Evolutionary conservation across 1,284 basidiomycete species (phyloP).

Genomic region (Somion occarium): DNA sequence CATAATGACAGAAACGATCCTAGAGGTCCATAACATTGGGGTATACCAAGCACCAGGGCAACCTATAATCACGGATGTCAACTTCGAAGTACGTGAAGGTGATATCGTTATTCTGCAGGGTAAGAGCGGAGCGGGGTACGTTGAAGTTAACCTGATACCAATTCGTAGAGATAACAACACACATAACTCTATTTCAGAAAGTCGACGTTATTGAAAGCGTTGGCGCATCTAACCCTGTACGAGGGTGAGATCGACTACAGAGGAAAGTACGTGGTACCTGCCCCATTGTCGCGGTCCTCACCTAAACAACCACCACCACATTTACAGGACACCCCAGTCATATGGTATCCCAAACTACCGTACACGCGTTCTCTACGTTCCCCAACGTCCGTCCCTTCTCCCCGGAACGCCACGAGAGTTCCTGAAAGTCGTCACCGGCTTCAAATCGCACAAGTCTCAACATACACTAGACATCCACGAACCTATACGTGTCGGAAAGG

Average conservation of each 20-base stretch:
- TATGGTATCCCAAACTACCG: conserved; percentile 73
- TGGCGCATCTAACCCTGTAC: conserved; percentile 75
- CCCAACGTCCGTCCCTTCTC: conserved; percentile 81
- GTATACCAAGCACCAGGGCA: conserved; percentile 39
- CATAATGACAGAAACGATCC: conserved; percentile 24
- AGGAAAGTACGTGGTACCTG: conserved; percentile 49
- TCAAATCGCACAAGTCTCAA: conserved; percentile 42
- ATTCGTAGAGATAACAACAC: neutral
- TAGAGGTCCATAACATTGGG: conserved; percentile 40
- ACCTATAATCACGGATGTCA: conserved; percentile 52
- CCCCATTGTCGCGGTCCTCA: too few relatives aligned
- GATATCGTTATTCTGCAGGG: conserved; percentile 75
- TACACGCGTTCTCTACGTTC: conserved; percentile 77
- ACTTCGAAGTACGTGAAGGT: conserved; percentile 58
- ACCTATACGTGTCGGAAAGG: conserved; percentile 51
- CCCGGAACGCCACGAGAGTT: conserved; percentile 77
- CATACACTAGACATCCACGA: conserved; percentile 28
- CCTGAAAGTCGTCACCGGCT: conserved; percentile 49
- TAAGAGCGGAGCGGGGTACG: conserved; percentile 65
- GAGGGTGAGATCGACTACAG: conserved; percentile 59
- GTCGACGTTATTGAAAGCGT: conserved; percentile 77
- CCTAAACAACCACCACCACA: neutral
- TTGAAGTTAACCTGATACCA: conserved; percentile 4
- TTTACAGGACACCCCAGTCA: conserved; percentile 45
- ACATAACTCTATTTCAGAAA: conserved; percentile 47